Percentiles rank a stretch among this genome's conserved stretches.
Evolutionary conservation across 768 basidiomycete genomes (phyloP).

Genomic region (Mycena indigotica): DNA sequence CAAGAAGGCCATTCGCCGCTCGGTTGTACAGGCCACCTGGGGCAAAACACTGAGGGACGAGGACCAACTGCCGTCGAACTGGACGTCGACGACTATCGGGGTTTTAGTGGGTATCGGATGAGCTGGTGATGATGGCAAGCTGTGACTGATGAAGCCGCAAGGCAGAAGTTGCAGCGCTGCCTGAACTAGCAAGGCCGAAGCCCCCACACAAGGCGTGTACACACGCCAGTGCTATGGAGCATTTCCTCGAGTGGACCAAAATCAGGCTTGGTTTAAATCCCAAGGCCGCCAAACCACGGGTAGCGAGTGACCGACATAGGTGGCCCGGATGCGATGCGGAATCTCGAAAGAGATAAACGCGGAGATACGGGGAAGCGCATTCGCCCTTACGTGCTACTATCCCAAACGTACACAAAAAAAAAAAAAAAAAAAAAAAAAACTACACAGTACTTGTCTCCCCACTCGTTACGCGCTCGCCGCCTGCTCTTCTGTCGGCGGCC

Average conservation of each 20-base stretch:
- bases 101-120: constrained; percentile 11
- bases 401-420: neutral
- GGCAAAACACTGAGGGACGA: constrained; percentile 3
- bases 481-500: too few species aligned
- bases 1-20: neutral
- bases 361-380: neutral
- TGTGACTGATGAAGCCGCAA: neutral
- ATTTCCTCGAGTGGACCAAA: constrained; percentile 3
- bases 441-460: too few species aligned
- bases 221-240: neutral
- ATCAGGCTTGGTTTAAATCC: constrained; percentile 3
- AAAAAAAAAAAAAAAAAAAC: neutral
- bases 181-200: neutral
- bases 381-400: neutral
- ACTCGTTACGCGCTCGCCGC: too few species aligned
- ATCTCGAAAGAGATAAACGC: neutral
- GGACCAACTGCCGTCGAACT: constrained; percentile 1
- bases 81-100: constrained; percentile 2
- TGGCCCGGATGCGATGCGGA: neutral
- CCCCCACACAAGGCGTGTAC: neutral
- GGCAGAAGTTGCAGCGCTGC: neutral
- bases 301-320: neutral
- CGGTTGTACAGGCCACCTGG: constrained; percentile 1
- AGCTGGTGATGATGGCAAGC: neutral
- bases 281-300: constrained; percentile 1